phyloP scores from a whole-genome alignment of 2,329 filamentous ascomycete genomes.

The Colletotrichum navitas region DNA sequence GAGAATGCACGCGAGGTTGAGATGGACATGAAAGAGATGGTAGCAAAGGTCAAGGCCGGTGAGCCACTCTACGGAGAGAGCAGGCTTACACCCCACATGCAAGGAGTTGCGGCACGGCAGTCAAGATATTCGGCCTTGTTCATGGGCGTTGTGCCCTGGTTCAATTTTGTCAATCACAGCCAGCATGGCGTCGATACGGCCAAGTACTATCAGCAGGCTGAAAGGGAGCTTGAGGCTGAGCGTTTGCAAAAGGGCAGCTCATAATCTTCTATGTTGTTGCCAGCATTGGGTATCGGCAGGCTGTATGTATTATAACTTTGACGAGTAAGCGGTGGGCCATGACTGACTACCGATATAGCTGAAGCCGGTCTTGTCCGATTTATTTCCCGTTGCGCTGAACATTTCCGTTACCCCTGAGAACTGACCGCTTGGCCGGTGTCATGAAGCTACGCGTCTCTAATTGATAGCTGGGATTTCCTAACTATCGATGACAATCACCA shows the following conservation, averaged over 20 bases:
- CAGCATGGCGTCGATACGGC: slow-evolving; percentile 97
- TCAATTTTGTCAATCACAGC: slow-evolving; percentile 98
- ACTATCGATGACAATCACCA: neutral
- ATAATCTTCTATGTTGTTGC: slow-evolving; percentile 6
- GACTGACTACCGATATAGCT: neutral
- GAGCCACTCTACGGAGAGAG: slow-evolving; percentile 90
- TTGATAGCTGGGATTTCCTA: neutral
- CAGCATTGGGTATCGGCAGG: slow-evolving; percentile 4
- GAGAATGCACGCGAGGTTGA: slow-evolving; percentile 94
- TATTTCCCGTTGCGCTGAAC: neutral
- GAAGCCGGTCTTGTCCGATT: neutral
- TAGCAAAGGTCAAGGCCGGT: slow-evolving; percentile 92
- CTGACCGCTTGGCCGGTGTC: neutral
- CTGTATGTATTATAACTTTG: slow-evolving; percentile 16
- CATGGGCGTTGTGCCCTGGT: slow-evolving; percentile 90
- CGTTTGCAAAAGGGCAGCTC: slow-evolving; percentile 33
- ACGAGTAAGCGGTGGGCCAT: neutral
- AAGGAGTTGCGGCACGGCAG: slow-evolving; percentile 92
- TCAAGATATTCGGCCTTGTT: slow-evolving; percentile 91
- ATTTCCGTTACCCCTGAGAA: neutral
- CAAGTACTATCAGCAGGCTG: slow-evolving; percentile 97
- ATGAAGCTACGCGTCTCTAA: neutral
- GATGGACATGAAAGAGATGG: slow-evolving; percentile 99
- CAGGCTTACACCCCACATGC: slow-evolving; percentile 85
- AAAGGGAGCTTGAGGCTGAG: slow-evolving; percentile 91